Percentiles rank a stretch among this genome's conserved stretches.
Conservation (phyloP, 164 flowering plant genomes). For the Vitis rupestris region DNA sequence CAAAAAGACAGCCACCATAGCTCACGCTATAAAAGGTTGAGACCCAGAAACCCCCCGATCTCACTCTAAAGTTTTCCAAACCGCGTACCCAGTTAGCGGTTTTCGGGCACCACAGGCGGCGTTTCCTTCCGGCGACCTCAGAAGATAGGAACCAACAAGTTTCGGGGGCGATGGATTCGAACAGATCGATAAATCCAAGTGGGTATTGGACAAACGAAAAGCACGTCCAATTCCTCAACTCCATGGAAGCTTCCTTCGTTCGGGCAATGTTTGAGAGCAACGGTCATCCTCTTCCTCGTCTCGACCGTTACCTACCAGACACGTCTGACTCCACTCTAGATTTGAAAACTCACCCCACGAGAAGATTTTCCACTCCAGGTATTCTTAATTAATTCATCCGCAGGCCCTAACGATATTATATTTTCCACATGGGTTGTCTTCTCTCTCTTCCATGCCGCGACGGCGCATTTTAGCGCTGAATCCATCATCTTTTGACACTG, state of each 20-base stretch:
- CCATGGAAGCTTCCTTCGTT: slow-evolving; percentile 63
- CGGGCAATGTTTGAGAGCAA: slow-evolving; percentile 37
- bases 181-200: not conserved
- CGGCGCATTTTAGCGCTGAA: too few species aligned
- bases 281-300: slow-evolving; percentile 20
- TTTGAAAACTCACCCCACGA: slow-evolving; percentile 9
- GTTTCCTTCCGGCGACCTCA: not conserved
- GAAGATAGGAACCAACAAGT: not conserved
- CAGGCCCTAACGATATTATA: too few species aligned
- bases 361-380: slow-evolving; percentile 11
- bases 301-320: slow-evolving; percentile 59
- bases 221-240: slow-evolving; percentile 45
- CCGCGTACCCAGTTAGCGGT: too few species aligned
- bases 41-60: too few species aligned
- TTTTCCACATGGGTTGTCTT: too few species aligned
- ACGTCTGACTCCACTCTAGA: slow-evolving; percentile 62
- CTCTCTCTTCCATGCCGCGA: too few species aligned
- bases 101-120: too few species aligned
- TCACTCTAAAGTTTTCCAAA: too few species aligned
- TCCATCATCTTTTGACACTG: too few species aligned
- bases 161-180: not conserved
- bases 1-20: too few species aligned
- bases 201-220: slow-evolving; percentile 67
- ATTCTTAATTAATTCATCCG: not conserved
- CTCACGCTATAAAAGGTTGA: too few species aligned